Evolutionary conservation across 768 basidiomycete genomes (phyloP), one percentile per base, ranked within the genome.

Genomic region (Russula sp.): DNA sequence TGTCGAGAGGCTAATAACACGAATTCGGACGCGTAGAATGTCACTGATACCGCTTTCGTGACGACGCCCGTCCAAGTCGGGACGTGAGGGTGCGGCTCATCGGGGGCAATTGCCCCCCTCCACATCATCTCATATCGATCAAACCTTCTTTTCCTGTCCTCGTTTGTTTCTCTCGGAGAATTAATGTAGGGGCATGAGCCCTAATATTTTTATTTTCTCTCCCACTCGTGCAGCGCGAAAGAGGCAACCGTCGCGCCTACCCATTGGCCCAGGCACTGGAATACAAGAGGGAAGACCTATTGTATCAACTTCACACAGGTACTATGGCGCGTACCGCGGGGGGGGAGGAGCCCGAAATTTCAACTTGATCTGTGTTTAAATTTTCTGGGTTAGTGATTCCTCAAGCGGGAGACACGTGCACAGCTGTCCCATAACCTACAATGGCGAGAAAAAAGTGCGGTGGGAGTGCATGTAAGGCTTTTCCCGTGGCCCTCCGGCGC

Each of bases 101-200:
- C 49, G 55, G 59, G 36, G 4, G 38, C 40, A 44, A 42, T 61
- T 48, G 24, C 55, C 26, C 54, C 56, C 59, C 46, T 49, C 48
- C 26, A 28, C 64, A 61, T 52, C 49, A 34, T 56, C 48, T 63
- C 48, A 57, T 57, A 65, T 65, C 64, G 55, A 65, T 65, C 64
- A 65, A 61, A 65, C 59, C 30, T 65, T 65, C 63, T 65, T 61
- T 61, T 38, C 34, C 6, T 65, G n/a, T 50, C 16, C 22, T 51
- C 48, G 59, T 49, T 51, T 46, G 24, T 24, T 61, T 48, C 24
- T 50, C 42, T 65, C 64, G 60, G 64, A 65, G 59, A 42, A 57
- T 65, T 54, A 61, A 56, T 57, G 54, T 52, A 40, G 54, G 53
- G 46, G 53, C 22, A 5, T 28, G 46, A 49, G 18, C 38, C 58